These are phyloP conservation scores for Fusarium sp. DNA, from an alignment of 2,329 filamentous ascomycete genomes.

Conservation along the genomic window DNA sequence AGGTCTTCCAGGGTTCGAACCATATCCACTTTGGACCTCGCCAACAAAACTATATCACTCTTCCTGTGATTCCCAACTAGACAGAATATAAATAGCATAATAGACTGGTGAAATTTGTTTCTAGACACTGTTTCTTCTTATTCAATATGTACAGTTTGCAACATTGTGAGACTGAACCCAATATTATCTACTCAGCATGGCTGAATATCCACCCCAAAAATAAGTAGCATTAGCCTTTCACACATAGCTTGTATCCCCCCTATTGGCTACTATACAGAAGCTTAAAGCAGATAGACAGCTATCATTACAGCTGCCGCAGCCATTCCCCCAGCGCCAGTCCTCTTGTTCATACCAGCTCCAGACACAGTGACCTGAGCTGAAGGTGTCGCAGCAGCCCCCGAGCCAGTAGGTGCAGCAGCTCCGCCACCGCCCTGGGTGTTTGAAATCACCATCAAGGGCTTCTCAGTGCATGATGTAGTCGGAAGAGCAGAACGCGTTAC, in stretches of 20 bases:
- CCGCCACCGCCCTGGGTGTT: conserved; percentile 4
- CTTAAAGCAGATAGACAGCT: conserved; percentile 22
- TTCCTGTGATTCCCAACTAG: conserved; percentile 63
- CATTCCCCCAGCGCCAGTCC: conserved; percentile 9
- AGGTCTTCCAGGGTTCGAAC: conserved; percentile 60
- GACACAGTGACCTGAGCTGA: conserved; percentile 11
- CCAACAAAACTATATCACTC: conserved; percentile 63
- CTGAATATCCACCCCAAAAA: too few relatives aligned
- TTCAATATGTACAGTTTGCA: neutral
- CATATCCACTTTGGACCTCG: conserved; percentile 64
- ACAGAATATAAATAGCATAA: neutral
- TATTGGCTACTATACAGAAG: neutral
- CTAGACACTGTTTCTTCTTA: rapidly evolving
- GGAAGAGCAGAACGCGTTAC: conserved; percentile 33
- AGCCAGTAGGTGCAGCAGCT: conserved; percentile 23
- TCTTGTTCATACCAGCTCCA: conserved; percentile 23
- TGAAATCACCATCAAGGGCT: conserved; percentile 22
- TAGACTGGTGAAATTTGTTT: neutral
- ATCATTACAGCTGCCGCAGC: neutral
- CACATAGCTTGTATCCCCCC: neutral
- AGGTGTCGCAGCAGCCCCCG: conserved; percentile 19
- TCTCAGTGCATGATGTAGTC: conserved; percentile 23
- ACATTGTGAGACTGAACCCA: neutral
- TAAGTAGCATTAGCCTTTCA: neutral
- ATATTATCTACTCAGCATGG: neutral